Evolutionary conservation across 2,329 filamentous ascomycete genomes (phyloP), one percentile per base, ranked within the genome.

Genomic region (Nemania bipapillata): DNA sequence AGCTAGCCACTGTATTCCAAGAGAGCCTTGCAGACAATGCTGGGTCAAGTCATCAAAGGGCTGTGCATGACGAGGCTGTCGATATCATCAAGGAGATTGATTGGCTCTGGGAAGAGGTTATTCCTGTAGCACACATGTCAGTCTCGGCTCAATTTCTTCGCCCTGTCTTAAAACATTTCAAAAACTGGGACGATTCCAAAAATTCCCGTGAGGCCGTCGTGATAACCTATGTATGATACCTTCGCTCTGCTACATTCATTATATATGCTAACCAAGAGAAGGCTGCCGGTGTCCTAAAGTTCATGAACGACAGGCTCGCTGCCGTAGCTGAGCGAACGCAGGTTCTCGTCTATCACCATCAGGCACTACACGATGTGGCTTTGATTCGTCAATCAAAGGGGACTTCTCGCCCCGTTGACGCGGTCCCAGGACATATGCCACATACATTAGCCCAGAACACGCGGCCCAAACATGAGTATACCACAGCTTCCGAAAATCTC

Each of bases 61-160:
- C 52, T 2, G 54, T 63, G 12, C 50, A 63, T 22, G 58, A 63
- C 24, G 70, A 72, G 53, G 63, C 55, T 28, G 55, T 42, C 2
- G 65, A 73, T 1, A 70, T 79, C 11, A 40, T 73, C 17, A 72
- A 73, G 11, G 78, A 79, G 35, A 78, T 79, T 45, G 74, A 76
- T 26, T 78, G 76, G 28, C 70, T 79, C 1, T 78, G 77, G 78
- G 78, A 79, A 42, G 78, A 79, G 66, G 75, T 78, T 40, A 74
- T 78, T 24, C 78, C 78, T 6, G 77, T 79, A 7, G 76, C 78
- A 1, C 76, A 79, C 63, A 79, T 79, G 78, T 76, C 75, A 3
- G 77, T 77, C 7, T 76, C 78, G 42, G 75, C 75, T 24, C 73
- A 79, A 28, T 77, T 74, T 42, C 71, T 78, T 11, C 72, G 72